Evolutionary conservation across 1,139 yeast species (phyloP).

Genomic region (Suhomyces panamericanus): DNA sequence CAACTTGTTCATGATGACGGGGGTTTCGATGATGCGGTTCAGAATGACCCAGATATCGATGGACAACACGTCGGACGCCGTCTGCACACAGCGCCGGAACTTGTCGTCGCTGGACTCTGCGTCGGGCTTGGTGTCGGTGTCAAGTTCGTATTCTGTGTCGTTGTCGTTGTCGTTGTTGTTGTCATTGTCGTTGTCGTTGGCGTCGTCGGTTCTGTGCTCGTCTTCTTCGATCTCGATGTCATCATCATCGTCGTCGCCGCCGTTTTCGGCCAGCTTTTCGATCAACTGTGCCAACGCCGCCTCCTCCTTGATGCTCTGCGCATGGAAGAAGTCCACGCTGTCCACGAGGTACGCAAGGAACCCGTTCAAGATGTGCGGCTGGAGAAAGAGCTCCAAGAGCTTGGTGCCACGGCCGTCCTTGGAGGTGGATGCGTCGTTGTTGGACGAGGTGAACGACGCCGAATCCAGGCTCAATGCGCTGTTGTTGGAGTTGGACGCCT

Average conservation of each 20-base stretch:
- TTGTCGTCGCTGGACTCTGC: conserved; percentile 30
- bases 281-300: conserved; percentile 13
- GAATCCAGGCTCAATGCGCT: conserved; percentile 24
- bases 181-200: conserved; percentile 16
- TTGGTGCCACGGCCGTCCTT: conserved; percentile 45
- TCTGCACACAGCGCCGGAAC: conserved; percentile 42
- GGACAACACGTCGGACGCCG: conserved; percentile 45
- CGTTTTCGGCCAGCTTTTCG: conserved; percentile 7
- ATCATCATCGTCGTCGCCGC: background rate
- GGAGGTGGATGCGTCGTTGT: conserved; percentile 26
- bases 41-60: conserved; percentile 47
- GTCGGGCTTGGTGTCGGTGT: conserved; percentile 8
- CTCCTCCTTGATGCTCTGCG: conserved; percentile 29
- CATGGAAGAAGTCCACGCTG: conserved; percentile 44
- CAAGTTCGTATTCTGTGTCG: conserved; percentile 14
- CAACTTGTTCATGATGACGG: conserved; percentile 40
- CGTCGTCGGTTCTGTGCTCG: conserved; percentile 15
- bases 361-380: conserved; percentile 47
- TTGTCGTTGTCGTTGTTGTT: conserved; percentile 15
- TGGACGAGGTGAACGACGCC: conserved; percentile 42
- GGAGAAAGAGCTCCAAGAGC: conserved; percentile 44
- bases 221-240: conserved; percentile 13
- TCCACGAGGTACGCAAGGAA: conserved; percentile 31
- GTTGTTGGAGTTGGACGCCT: conserved; percentile 1
- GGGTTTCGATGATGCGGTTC: conserved; percentile 48